Base-by-base conservation (phyloP, 306 rosid species). In the Argentina anserina region DNA sequence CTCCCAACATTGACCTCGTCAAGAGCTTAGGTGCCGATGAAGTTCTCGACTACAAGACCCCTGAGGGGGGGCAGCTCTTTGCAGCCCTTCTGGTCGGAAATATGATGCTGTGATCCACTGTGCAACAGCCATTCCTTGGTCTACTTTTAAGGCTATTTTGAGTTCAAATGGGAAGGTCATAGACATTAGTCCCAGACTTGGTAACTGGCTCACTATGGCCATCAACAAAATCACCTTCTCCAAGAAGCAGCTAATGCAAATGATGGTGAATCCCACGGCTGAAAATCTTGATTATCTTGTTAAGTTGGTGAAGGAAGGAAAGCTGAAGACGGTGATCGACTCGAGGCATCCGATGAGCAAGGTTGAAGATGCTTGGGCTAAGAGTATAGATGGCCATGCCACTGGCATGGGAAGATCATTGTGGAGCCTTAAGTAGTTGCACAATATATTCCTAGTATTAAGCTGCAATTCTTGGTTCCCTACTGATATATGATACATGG, bases 401-500 rank as follows among this genome's bases (percentile, higher is more conserved):
- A 93, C 97, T 67, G 98, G 98, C 74, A 93, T 67, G 98, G 98
- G 75, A 93, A 93, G 83, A 81, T 93, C 75, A 83, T 29, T 80
- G 81, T 0, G 80, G 90, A 82, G 71, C 96, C 94, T 23, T 53
- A 9, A 53, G 15, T 17, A 66, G 33, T 53, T 41, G 18, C 47
- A 13, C 47, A 42, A 2, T 43, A 5, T 43, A 43, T 43, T 12
- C 17, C 1, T 46, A 17, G 21, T 46, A 46, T 46, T 46, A 46
- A 46, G 17, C 14, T 10, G 13, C 10, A 9, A 41, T 41, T 41
- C 13, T 41, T 33, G 0, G 14, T 2, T 41, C 2, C 2, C 45
- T 41, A 1, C 10, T 40, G 12, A 39, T 39, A 39, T 39, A 9
- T 41, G 15, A 41, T 41, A 3, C 2, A 41, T 41, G 14, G 45